A percentile compares a stretch with the other conserved stretches of the same genome.
phyloP scores from a whole-genome alignment of 306 rosid genomes.

The Cicer cuneatum region DNA sequence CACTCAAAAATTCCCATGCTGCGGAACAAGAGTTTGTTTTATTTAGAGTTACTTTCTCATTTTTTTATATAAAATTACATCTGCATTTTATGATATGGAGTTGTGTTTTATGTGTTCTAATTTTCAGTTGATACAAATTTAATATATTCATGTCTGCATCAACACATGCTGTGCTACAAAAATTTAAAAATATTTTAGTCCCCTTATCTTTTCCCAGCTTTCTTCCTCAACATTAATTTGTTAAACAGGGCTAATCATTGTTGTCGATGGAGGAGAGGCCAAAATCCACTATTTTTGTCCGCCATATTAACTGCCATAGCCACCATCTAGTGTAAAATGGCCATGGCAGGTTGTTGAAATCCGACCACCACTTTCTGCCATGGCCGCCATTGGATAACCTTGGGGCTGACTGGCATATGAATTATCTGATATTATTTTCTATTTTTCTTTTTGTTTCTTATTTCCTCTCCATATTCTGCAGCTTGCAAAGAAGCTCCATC shows the following conservation, averaged over 20 bases:
- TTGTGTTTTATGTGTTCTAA: slow-evolving; percentile 12
- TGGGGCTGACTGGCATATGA: slow-evolving; percentile 8
- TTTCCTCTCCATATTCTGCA: slow-evolving; percentile 49
- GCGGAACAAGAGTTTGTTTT: slow-evolving; percentile 1
- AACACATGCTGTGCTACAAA: neutral
- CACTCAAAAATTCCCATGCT: neutral
- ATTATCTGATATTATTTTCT: neutral
- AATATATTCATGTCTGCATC: slow-evolving; percentile 1
- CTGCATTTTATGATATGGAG: slow-evolving; percentile 13
- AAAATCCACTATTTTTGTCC: too few relatives aligned
- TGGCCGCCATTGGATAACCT: too few relatives aligned
- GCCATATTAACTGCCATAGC: too few relatives aligned
- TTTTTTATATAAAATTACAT: slow-evolving; percentile 13
- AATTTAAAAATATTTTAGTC: slow-evolving; percentile 2
- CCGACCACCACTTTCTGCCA: too few relatives aligned
- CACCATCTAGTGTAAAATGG: too few relatives aligned
- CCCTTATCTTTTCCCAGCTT: slow-evolving; percentile 4
- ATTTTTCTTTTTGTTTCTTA: neutral
- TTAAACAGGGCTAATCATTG: neutral
- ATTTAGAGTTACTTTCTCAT: neutral
- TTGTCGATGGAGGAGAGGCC: too few relatives aligned
- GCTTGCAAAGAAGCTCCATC: slow-evolving; percentile 98
- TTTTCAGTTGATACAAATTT: slow-evolving; percentile 9
- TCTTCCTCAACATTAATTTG: slow-evolving; percentile 34
- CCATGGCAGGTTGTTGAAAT: too few relatives aligned